Percentiles rank a stretch among this genome's conserved stretches.
These are phyloP conservation scores for Micractinium conductrix DNA, from an alignment of 139 green algal species.

Conservation along the genomic window DNA sequence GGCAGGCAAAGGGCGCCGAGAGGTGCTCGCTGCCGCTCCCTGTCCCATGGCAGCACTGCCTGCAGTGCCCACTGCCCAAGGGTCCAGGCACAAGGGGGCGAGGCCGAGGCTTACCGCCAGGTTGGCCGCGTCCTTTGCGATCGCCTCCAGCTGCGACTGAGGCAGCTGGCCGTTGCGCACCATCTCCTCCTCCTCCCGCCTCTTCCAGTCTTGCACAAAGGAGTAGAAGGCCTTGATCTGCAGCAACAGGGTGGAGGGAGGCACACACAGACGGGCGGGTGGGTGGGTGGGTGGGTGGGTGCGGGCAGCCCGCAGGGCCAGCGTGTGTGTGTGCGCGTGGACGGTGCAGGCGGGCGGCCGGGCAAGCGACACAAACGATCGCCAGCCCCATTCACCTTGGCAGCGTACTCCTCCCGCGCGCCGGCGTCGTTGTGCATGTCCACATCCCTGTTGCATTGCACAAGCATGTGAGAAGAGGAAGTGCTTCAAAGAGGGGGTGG, in stretches of 20 bases:
- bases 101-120: too few species aligned
- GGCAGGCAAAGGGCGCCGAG: too few species aligned
- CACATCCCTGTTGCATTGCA: background rate
- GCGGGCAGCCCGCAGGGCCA: background rate
- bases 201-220: constrained; percentile 19
- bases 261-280: background rate
- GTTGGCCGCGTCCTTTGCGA: too few species aligned
- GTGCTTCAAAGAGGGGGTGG: background rate
- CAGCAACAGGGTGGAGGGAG: background rate
- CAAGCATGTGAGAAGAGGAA: background rate
- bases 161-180: too few species aligned
- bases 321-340: background rate
- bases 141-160: too few species aligned
- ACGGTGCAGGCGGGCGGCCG: background rate
- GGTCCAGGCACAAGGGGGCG: too few species aligned
- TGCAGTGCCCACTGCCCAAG: too few species aligned
- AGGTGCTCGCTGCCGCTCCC: too few species aligned
- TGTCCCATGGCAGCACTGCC: too few species aligned
- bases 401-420: constrained; percentile 36
- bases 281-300: background rate
- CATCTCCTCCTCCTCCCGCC: background rate
- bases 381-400: too few species aligned
- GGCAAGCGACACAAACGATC: too few species aligned
- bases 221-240: constrained; percentile 22
- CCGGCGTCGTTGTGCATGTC: constrained; percentile 1